phyloP scores from a whole-genome alignment of 2,329 filamentous ascomycete genomes.

The Xylaria sp. region DNA sequence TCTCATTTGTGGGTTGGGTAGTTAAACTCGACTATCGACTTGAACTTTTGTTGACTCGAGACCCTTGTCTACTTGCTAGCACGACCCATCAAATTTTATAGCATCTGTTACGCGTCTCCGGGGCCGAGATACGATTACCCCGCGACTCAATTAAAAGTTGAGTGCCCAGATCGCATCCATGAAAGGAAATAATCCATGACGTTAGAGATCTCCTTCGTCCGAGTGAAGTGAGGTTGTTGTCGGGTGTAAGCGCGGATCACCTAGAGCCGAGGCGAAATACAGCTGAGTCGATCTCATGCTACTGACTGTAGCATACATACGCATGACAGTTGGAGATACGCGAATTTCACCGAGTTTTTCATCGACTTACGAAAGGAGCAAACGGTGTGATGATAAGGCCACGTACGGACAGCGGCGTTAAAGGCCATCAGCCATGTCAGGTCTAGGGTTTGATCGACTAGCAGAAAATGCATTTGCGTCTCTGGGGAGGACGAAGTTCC shows the following conservation, averaged over 20 bases:
- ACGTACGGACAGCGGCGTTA: constrained; percentile 13
- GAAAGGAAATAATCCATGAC: background rate
- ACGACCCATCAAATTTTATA: constrained; percentile 9
- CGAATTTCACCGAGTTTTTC: background rate
- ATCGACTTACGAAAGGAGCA: constrained; percentile 6
- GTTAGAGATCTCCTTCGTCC: background rate
- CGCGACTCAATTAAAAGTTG: constrained; percentile 8
- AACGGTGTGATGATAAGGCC: constrained; percentile 16
- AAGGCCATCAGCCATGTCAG: constrained; percentile 12
- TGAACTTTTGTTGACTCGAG: background rate
- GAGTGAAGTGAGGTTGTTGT: constrained; percentile 9
- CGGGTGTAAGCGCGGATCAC: constrained; percentile 10
- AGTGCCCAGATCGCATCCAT: constrained; percentile 3
- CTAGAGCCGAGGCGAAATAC: constrained; percentile 18
- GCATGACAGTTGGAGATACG: constrained; percentile 7
- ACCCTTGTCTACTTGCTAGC: constrained; percentile 8
- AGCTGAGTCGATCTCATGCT: constrained; percentile 22
- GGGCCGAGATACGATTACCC: constrained; percentile 16
- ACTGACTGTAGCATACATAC: background rate
- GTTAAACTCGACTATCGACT: background rate
- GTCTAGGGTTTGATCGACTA: constrained; percentile 35
- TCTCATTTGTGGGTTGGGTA: constrained; percentile 9
- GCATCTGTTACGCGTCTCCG: constrained; percentile 20
- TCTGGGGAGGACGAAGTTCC: constrained; percentile 22
- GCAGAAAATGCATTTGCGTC: constrained; percentile 21